Evolutionary conservation across 306 rosid genomes (phyloP), one percentile per base, ranked within the genome.

Genomic region (Carpinus fangiana): DNA sequence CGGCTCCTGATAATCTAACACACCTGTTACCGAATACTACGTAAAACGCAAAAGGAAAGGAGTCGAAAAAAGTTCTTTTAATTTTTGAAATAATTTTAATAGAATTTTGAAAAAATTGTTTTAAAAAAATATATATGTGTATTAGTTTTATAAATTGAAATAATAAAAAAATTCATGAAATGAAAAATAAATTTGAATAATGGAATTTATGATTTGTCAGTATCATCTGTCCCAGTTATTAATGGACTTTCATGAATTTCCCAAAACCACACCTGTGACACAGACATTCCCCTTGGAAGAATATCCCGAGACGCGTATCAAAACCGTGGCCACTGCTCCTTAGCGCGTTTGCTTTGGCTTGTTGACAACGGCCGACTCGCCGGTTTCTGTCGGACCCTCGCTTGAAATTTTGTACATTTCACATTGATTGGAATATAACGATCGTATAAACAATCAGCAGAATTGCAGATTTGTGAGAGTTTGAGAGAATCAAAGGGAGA

Each of bases 321-420:
- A 16, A 21, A 78, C 18, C 72, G 88, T 62, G 76, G 61, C 72
- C 76, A 48, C 75, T 64, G 54, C 75, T 31, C 1, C 45, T 38
- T 53, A 28, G 45, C 78, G 77, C 70, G 67, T 75, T 70, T 13
- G 67, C 70, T 73, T 76, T 21, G 36, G 69, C 21, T 5, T 55
- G 10, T 66, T 12, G 16, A 13, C 51, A 67, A 69, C 76, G 82
- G 56, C 83, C 79, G 48, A 41, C 73, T 64, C 51, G 54, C 77
- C 74, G 77, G 51, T 61, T 43, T 77, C 28, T 60, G 31, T 11
- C 73, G 41, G 46, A 23, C 31, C 31, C n/a, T 4, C 12, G 17
- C 7, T 26, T 28, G 41, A 28, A 61, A 12, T 9, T 9, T 59
- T 57, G n/a, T 10, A 10, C 52, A 2, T 48, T 47, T 48, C 52